These are phyloP conservation scores for Kwoniella mangroviensis DNA, from an alignment of 768 basidiomycete genomes.

Conservation along the genomic window DNA sequence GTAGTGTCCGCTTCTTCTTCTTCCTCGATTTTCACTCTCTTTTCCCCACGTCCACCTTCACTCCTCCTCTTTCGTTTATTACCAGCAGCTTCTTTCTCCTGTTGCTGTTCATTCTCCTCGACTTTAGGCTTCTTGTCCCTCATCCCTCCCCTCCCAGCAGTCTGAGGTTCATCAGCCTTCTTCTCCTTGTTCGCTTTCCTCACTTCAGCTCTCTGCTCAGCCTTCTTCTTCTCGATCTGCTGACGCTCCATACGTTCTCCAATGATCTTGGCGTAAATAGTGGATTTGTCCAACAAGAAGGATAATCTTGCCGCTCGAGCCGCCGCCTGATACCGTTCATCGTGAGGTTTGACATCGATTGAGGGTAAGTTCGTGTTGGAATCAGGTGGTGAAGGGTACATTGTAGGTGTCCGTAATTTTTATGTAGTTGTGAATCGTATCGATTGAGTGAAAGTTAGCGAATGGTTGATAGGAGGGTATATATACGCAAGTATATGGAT, in stretches of 20 bases:
- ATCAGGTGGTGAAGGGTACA: constrained; percentile 18
- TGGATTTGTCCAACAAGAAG: constrained; percentile 74
- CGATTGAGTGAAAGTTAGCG: background rate
- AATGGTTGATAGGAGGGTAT: constrained; percentile 19
- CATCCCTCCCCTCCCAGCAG: constrained; percentile 28
- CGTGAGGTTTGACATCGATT: constrained; percentile 2
- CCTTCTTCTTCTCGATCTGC: constrained; percentile 50
- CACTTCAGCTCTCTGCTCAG: constrained; percentile 44
- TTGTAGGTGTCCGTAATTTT: background rate
- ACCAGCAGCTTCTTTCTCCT: constrained; percentile 12
- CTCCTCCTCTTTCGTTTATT: constrained; percentile 35
- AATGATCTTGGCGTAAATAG: constrained; percentile 73
- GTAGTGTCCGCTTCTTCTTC: background rate
- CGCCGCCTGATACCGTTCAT: constrained; percentile 27
- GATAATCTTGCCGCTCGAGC: constrained; percentile 43
- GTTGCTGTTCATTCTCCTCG: constrained; percentile 16
- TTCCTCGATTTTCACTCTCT: constrained; percentile 47
- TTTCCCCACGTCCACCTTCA: constrained; percentile 29
- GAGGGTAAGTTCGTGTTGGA: constrained; percentile 12
- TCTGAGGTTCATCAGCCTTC: constrained; percentile 22
- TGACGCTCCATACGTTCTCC: constrained; percentile 72
- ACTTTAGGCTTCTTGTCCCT: constrained; percentile 31
- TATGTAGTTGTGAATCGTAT: background rate
- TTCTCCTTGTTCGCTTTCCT: constrained; percentile 53
- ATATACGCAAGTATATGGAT: background rate